Conservation (phyloP, 345 rosid species). For the Bruguiera sexangula region DNA sequence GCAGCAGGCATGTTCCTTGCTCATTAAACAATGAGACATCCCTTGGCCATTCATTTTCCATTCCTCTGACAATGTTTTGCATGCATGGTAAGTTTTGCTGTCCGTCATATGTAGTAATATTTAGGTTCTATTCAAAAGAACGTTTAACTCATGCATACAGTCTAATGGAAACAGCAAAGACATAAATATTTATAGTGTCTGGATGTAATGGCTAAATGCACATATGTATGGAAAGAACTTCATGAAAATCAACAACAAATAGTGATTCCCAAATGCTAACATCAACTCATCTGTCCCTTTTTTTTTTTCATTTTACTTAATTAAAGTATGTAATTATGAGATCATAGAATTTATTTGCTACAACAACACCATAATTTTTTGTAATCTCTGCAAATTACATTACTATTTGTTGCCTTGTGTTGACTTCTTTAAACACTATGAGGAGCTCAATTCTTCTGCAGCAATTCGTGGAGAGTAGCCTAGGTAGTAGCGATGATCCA, state of each 20-base stretch:
- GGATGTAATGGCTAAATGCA: not conserved
- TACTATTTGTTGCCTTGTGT: conserved; percentile 81
- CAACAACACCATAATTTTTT: not conserved
- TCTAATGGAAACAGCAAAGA: not conserved
- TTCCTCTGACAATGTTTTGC: conserved; percentile 85
- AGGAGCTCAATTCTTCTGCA: conserved; percentile 72
- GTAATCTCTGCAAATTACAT: conserved; percentile 67
- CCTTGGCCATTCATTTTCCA: conserved; percentile 67
- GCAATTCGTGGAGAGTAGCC: conserved; percentile 60
- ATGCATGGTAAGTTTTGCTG: conserved; percentile 72
- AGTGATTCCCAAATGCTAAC: not conserved
- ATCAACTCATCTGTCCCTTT: not conserved
- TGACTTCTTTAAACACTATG: conserved; percentile 69
- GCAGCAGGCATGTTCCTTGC: conserved; percentile 91
- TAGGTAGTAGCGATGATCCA: conserved; percentile 41
- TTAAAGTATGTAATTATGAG: not conserved
- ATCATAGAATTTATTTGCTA: conserved; percentile 1
- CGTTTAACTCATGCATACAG: too few species aligned
- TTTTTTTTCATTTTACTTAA: not conserved
- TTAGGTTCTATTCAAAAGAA: too few species aligned
- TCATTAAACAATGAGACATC: conserved; percentile 59
- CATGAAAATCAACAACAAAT: not conserved
- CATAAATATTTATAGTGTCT: not conserved
- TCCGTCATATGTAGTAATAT: too few species aligned
- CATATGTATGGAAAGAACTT: not conserved